These are phyloP conservation scores for Cutaneotrichosporon mucoides DNA, from an alignment of 1,284 basidiomycete species.

Conservation along the genomic window DNA sequence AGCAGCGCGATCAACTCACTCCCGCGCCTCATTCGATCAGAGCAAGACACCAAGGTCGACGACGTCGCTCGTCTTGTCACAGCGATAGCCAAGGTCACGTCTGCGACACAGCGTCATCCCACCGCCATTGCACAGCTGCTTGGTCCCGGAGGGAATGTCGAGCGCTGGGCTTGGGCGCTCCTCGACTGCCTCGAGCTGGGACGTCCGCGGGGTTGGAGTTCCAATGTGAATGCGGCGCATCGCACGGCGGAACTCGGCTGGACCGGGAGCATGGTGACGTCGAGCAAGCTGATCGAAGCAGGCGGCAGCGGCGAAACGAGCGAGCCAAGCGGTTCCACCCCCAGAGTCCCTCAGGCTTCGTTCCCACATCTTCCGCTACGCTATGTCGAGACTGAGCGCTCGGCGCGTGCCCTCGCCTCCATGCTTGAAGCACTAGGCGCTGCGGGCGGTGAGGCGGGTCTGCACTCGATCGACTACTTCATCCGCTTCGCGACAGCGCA, in stretches of 20 bases:
- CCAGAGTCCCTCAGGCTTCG: neutral
- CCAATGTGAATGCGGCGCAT: conserved; percentile 33
- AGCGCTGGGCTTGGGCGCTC: conserved; percentile 82
- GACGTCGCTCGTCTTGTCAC: conserved; percentile 64
- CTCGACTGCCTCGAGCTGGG: conserved; percentile 70
- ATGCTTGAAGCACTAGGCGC: conserved; percentile 71
- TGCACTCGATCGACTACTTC: conserved; percentile 80
- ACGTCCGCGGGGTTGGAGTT: conserved; percentile 55
- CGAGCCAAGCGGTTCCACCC: too few relatives aligned
- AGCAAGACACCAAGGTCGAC: conserved; percentile 65
- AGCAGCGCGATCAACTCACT: conserved; percentile 65
- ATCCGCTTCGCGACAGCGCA: conserved; percentile 53
- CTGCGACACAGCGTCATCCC: conserved; percentile 35
- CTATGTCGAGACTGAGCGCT: conserved; percentile 59
- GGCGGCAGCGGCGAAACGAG: conserved; percentile 35
- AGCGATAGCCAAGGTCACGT: conserved; percentile 61
- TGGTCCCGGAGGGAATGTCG: conserved; percentile 74
- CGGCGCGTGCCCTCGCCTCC: conserved; percentile 57
- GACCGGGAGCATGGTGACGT: conserved; percentile 30
- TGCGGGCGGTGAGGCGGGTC: conserved; percentile 61
- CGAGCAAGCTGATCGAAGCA: conserved; percentile 17
- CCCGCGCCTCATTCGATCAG: conserved; percentile 66
- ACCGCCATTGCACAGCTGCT: conserved; percentile 60
- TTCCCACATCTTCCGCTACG: conserved; percentile 56
- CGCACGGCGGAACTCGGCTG: conserved; percentile 46